A percentile compares a stretch with the other conserved stretches of the same genome.
phyloP scores from a whole-genome alignment of 2,329 filamentous ascomycete genomes.

The Alternaria triticina region DNA sequence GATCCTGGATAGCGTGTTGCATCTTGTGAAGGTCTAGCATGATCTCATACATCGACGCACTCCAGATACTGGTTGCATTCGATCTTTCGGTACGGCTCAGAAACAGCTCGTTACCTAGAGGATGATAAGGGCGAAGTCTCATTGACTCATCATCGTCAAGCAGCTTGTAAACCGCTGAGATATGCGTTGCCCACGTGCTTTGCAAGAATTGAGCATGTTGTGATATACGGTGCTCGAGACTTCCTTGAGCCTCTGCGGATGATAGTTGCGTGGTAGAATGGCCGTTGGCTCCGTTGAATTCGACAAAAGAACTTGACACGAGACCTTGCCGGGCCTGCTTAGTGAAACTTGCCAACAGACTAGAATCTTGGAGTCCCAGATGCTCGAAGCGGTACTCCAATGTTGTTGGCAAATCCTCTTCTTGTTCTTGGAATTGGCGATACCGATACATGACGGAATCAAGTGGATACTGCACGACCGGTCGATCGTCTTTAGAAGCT shows the following conservation, averaged over 20 bases:
- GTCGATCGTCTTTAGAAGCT: neutral
- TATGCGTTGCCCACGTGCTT: conserved; percentile 25
- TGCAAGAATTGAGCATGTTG: conserved; percentile 44
- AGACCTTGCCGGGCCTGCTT: conserved; percentile 30
- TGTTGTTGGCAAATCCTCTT: conserved; percentile 11
- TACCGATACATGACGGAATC: conserved; percentile 50
- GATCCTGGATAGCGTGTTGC: conserved; percentile 31
- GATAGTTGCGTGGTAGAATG: neutral
- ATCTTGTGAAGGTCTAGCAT: conserved; percentile 40
- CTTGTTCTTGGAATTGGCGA: conserved; percentile 32
- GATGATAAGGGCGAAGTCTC: conserved; percentile 48
- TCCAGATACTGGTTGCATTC: conserved; percentile 16
- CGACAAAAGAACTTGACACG: neutral
- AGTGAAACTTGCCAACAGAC: conserved; percentile 38
- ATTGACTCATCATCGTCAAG: conserved; percentile 21
- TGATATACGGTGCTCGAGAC: conserved; percentile 6
- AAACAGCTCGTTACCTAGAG: conserved; percentile 54
- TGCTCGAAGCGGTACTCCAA: conserved; percentile 43
- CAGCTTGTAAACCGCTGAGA: conserved; percentile 4
- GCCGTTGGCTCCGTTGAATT: conserved; percentile 4
- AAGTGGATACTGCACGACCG: conserved; percentile 36
- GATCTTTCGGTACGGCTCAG: conserved; percentile 32
- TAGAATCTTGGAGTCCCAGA: conserved; percentile 42
- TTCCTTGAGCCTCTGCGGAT: neutral
- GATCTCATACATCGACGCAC: conserved; percentile 37